Base-by-base conservation (phyloP, 176 grass and related monocot species). In the Alloteropsis semialata region DNA sequence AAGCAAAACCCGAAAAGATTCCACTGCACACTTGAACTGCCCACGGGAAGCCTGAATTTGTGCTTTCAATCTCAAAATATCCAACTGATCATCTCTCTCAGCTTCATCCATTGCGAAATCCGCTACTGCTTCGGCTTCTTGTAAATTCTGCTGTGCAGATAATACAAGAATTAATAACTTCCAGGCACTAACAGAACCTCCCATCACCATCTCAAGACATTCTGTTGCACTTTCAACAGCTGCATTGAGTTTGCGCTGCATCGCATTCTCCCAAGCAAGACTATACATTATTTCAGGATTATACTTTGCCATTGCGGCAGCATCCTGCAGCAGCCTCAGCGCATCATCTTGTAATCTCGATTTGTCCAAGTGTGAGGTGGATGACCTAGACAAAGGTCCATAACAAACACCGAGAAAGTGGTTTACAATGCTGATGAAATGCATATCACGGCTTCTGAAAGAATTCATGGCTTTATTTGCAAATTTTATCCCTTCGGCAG, bases 401-500 rank as follows among this genome's bases (percentile, higher is more conserved):
- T 92, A 84, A 67, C 89, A 99, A 77, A 91, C 81, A 73, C 96
- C 96, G 75, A 99, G 89, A 76, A 93, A 96, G 29, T 96, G 89
- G 55, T 89, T 92, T 24, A 88, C 89, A 83, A 85, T 62, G 85
- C 91, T 87, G 77, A 85, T 79, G 59, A 88, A 86, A 90, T 99
- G 93, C 64, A 84, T 82, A 48, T 94, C 86, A 65, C 64, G 57
- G 61, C 78, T 89, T 77, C 57, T 88, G 57, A 88, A 88, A 72
- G 81, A 92, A 75, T 92, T 76, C 86, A 90, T 88, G 57, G 91
- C 91, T 78, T 86, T 88, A 41, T 81, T 80, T 85, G 93, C 89
- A 82, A 90, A 96, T 75, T 93, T 79, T 84, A 88, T 89, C 58
- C 96, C 96, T 93, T 99, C 96, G 17, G 74, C 84, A 73, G 96